These are phyloP conservation scores for Tuber microsphaerosporum DNA, from an alignment of 495 filamentous ascomycete species.

Conservation along the genomic window DNA sequence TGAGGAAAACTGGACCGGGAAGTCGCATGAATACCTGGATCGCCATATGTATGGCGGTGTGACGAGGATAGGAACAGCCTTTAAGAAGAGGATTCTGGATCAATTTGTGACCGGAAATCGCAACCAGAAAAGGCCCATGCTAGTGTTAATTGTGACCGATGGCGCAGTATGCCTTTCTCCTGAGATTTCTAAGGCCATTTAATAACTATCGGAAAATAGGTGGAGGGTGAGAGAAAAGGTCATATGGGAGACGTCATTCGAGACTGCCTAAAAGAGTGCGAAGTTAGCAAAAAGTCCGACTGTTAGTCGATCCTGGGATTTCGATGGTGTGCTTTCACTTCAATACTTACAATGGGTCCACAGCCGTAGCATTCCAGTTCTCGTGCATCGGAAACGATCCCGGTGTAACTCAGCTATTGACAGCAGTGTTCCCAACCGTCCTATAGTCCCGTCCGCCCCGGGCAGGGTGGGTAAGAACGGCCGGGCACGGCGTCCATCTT, in stretches of 20 bases:
- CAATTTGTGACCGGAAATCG: too few species aligned
- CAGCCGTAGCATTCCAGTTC: conserved; percentile 59
- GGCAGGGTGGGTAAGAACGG: too few species aligned
- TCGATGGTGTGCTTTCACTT: conserved; percentile 24
- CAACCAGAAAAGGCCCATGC: conserved; percentile 4
- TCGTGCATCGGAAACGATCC: conserved; percentile 62
- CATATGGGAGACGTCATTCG: too few species aligned
- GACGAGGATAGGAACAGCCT: too few species aligned
- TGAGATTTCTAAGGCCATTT: neutral
- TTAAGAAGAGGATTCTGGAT: too few species aligned
- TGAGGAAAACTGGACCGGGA: too few species aligned
- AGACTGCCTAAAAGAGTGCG: neutral
- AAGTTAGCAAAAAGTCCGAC: neutral
- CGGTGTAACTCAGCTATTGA: conserved; percentile 55
- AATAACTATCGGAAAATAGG: conserved; percentile 42
- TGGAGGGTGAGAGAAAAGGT: conserved; percentile 44
- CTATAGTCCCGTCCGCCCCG: too few species aligned
- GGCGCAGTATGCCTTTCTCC: neutral
- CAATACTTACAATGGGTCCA: conserved; percentile 12
- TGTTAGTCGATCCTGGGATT: neutral
- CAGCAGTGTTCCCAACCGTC: too few species aligned
- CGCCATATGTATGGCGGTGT: too few species aligned
- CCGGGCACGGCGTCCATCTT: too few species aligned
- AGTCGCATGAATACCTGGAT: too few species aligned
- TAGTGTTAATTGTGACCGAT: conserved; percentile 15